phyloP scores from a whole-genome alignment of 371 early-diverging fungal genomes.

The Quaeritorhiza haematococci region DNA sequence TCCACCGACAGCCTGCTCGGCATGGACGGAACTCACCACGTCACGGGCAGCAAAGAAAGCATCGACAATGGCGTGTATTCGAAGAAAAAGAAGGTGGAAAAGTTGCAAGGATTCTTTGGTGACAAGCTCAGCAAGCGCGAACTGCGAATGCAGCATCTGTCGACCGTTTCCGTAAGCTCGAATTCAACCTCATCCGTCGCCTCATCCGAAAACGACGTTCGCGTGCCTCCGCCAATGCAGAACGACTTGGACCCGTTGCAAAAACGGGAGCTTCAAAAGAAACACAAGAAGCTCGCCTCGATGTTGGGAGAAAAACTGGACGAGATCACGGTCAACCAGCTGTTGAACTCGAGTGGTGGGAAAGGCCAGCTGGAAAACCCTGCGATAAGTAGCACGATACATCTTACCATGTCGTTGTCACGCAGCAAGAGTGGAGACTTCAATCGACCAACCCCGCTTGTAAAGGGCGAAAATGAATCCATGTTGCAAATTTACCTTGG shows the following conservation, averaged over 20 bases:
- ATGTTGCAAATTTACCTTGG: background rate
- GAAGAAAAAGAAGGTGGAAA: slow-evolving; percentile 31
- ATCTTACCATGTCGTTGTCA: background rate
- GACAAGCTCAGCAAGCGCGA: slow-evolving; percentile 23
- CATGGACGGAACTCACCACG: background rate
- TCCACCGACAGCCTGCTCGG: slow-evolving; percentile 1
- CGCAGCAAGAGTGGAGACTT: slow-evolving; percentile 3
- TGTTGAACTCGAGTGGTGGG: background rate
- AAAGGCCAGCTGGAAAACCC: background rate
- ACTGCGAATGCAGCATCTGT: slow-evolving; percentile 17
- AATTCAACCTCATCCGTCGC: background rate
- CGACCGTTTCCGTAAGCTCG: background rate
- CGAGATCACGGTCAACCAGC: slow-evolving; percentile 18
- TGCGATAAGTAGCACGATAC: background rate
- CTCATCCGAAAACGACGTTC: slow-evolving; percentile 1
- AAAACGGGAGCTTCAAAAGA: slow-evolving; percentile 24
- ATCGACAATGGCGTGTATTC: background rate
- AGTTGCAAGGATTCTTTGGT: slow-evolving; percentile 42
- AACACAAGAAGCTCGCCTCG: slow-evolving; percentile 33
- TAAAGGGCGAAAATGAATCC: background rate
- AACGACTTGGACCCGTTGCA: slow-evolving; percentile 35
- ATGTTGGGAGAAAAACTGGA: slow-evolving; percentile 37
- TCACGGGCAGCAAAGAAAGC: background rate
- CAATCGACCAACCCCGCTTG: background rate
- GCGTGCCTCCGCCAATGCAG: slow-evolving; percentile 6